phyloP scores from a whole-genome alignment of 192 early-diverging fungal species.

The Coemansia sp. region DNA sequence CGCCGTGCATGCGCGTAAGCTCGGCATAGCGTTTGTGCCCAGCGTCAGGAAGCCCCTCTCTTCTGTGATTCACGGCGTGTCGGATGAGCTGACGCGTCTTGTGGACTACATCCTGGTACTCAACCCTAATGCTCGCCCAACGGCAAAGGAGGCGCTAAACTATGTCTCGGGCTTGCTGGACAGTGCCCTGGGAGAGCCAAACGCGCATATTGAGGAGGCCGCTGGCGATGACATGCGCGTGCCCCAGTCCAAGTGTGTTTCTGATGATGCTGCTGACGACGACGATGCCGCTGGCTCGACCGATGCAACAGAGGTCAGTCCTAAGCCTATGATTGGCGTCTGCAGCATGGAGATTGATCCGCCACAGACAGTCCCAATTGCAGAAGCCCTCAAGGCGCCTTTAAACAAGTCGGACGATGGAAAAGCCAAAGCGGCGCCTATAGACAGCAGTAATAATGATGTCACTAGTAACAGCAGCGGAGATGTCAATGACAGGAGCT shows the following conservation, averaged over 20 bases:
- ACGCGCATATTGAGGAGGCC: slow-evolving; percentile 12
- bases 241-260: neutral
- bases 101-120: slow-evolving; percentile 74
- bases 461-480: neutral
- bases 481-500: neutral
- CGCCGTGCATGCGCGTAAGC: slow-evolving; percentile 62
- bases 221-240: slow-evolving; percentile 5
- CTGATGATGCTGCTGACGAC: neutral
- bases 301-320: neutral
- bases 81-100: slow-evolving; percentile 58
- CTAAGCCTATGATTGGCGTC: neutral
- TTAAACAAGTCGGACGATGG: neutral
- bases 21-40: slow-evolving; percentile 68
- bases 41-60: slow-evolving; percentile 55
- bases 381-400: neutral
- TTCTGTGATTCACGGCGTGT: slow-evolving; percentile 61
- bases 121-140: slow-evolving; percentile 74
- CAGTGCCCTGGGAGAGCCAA: slow-evolving; percentile 34
- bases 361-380: neutral
- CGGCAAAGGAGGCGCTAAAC: slow-evolving; percentile 69
- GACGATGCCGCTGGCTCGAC: neutral
- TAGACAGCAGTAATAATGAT: neutral
- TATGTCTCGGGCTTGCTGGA: slow-evolving; percentile 51
- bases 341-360: slow-evolving; percentile 10
- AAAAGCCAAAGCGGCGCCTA: neutral